Evolutionary conservation across 2,329 filamentous ascomycete genomes (phyloP), one percentile per base, ranked within the genome.

Genomic region (Colletotrichum sp.): DNA sequence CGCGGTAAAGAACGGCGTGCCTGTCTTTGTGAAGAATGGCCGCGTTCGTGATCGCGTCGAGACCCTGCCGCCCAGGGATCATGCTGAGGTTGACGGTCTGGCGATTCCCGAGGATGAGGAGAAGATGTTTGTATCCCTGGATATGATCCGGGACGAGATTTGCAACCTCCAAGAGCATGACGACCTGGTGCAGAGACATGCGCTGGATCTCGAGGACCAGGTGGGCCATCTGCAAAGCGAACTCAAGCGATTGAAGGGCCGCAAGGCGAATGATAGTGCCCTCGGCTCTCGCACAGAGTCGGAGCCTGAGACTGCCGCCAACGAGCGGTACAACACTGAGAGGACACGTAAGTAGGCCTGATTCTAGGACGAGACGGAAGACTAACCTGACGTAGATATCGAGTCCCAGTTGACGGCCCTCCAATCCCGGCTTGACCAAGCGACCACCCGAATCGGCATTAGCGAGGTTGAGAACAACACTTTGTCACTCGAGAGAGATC

Each of bases 381-480:
- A 28, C 77, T 78, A 75, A 76, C 72, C 57, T 5, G 10, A 28
- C 4, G 24, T 78, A 91, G 91, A 89, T 65, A 85, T 94, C 52
- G 90, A 94, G 80, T 85, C 90, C 30, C 88, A 92, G 80, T 86
- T 94, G 59, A 88, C 90, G 63, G 88, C 91, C 24, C 85, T 94
- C 49, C 90, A 93, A 79, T 86, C 89, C 9, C 91, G 90, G 18
- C 85, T 95, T 2, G 91, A 94, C 75, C 89, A 92, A 78, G 88
- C 90, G 49, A 91, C 92, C 71, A 90, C 90, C 60, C 93, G 93
- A 80, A 86, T 90, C 28, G 91, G 89, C 76, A 87, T 91, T n/a
- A 88, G 89, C 44, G 91, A 94, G 67, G 92, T 92, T 69, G 90
- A 92, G 77, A 92, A 90, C 75, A 90, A 93, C 77, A 90, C 92